These are phyloP conservation scores for Acidiella bohemica DNA, from an alignment of 495 filamentous ascomycete genomes.

Conservation along the genomic window DNA sequence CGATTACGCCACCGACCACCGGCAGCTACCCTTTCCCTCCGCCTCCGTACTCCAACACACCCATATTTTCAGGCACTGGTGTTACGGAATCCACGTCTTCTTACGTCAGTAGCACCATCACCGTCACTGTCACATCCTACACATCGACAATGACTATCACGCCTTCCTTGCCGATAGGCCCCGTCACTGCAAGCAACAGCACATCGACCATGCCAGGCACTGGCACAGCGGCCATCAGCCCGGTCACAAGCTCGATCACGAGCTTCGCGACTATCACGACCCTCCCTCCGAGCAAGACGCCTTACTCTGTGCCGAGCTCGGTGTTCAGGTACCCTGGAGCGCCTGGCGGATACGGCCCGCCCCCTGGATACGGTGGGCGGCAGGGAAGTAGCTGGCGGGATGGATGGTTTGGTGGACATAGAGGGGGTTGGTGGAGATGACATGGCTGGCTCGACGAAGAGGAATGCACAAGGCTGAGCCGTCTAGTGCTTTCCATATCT, in stretches of 20 bases:
- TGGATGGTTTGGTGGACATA: background rate
- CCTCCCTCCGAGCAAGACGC: background rate
- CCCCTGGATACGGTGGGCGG: background rate
- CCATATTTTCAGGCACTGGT: slow-evolving; percentile 1
- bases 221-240: background rate
- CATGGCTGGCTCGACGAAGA: background rate
- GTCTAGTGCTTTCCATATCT: too few species aligned
- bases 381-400: background rate
- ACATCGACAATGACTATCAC: background rate
- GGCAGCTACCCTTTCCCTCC: background rate
- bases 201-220: background rate
- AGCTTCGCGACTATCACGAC: background rate
- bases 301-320: background rate
- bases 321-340: background rate
- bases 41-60: background rate
- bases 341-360: background rate
- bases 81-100: background rate
- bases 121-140: too few species aligned
- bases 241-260: background rate
- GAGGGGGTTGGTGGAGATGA: background rate
- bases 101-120: too few species aligned
- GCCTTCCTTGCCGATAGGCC: background rate
- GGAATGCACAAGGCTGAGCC: background rate
- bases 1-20: background rate
- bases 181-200: slow-evolving; percentile 3